Evolutionary conservation across 1,284 basidiomycete genomes (phyloP).

Genomic region (Leccinum solheimii): DNA sequence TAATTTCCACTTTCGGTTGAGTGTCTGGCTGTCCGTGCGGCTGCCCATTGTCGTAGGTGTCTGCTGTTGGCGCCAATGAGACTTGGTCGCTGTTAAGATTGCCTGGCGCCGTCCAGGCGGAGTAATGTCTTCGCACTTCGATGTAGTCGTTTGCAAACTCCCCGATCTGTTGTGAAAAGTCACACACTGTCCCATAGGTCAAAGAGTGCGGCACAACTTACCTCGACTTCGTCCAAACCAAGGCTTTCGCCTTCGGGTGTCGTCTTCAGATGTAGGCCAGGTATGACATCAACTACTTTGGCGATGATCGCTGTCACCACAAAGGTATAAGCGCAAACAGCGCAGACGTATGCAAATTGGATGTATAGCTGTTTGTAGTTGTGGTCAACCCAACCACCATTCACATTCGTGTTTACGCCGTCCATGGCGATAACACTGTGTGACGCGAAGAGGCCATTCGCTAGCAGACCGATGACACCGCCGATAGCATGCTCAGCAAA

Average conservation of each 20-base stretch:
- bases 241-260: conserved; percentile 78
- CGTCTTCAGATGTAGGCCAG: conserved; percentile 73
- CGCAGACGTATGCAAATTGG: conserved; percentile 81
- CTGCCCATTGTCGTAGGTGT: conserved; percentile 41
- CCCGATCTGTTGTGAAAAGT: conserved; percentile 53
- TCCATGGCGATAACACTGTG: conserved; percentile 65
- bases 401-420: conserved; percentile 66
- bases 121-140: conserved; percentile 69
- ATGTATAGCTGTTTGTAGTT: conserved; percentile 79
- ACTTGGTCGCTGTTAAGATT: conserved; percentile 6
- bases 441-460: conserved; percentile 81
- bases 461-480: conserved; percentile 81
- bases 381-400: conserved; percentile 72
- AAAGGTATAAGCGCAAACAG: conserved; percentile 66
- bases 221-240: conserved; percentile 88
- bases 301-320: conserved; percentile 67
- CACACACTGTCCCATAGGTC: not conserved
- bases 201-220: conserved; percentile 36
- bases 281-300: conserved; percentile 74
- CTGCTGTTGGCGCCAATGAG: conserved; percentile 12
- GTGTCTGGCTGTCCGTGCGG: conserved; percentile 46
- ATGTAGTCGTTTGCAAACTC: conserved; percentile 80
- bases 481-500: conserved; percentile 92
- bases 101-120: conserved; percentile 48
- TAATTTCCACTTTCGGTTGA: conserved; percentile 3